A percentile compares a stretch with the other conserved stretches of the same genome.
Evolutionary conservation across 2,329 filamentous ascomycete species (phyloP).

Genomic region (Colletotrichum navitas): DNA sequence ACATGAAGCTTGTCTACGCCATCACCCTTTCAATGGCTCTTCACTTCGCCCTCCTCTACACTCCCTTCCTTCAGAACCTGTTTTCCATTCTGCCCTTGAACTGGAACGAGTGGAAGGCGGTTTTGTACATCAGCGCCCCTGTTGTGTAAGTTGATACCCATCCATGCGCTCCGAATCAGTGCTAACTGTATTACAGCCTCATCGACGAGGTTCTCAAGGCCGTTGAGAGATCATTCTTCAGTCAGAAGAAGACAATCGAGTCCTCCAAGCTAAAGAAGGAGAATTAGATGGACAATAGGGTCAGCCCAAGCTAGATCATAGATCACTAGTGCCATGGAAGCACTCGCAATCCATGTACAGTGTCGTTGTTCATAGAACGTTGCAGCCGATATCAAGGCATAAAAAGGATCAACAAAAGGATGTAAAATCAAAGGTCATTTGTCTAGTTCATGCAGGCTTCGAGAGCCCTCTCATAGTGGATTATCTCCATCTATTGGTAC

Average conservation of each 20-base stretch:
- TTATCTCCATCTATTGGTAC: conserved; percentile 52
- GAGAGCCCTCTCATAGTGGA: conserved; percentile 38
- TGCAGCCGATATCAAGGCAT: conserved; percentile 27
- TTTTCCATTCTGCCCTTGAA: conserved; percentile 94
- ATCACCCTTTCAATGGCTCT: conserved; percentile 93
- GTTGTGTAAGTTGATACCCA: conserved; percentile 80
- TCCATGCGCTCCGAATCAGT: not conserved
- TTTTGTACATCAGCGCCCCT: conserved; percentile 87
- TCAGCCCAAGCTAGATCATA: conserved; percentile 47
- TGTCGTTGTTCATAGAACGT: conserved; percentile 32
- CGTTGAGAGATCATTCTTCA: conserved; percentile 76
- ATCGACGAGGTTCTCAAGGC: conserved; percentile 89
- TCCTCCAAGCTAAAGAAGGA: conserved; percentile 66
- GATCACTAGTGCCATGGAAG: conserved; percentile 48
- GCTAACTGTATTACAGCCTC: conserved; percentile 61
- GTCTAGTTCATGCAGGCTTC: conserved; percentile 40
- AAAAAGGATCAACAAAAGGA: conserved; percentile 3
- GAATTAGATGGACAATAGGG: conserved; percentile 53
- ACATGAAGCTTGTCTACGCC: conserved; percentile 98
- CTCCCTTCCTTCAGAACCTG: conserved; percentile 85
- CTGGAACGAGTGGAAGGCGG: conserved; percentile 91
- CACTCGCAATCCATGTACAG: conserved; percentile 40
- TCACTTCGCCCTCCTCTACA: conserved; percentile 94
- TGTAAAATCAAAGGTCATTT: conserved; percentile 36
- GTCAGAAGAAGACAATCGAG: conserved; percentile 60